Percentiles rank a stretch among this genome's conserved stretches.
phyloP scores from a whole-genome alignment of 2,329 filamentous ascomycete genomes.

The Penicillium sp. region DNA sequence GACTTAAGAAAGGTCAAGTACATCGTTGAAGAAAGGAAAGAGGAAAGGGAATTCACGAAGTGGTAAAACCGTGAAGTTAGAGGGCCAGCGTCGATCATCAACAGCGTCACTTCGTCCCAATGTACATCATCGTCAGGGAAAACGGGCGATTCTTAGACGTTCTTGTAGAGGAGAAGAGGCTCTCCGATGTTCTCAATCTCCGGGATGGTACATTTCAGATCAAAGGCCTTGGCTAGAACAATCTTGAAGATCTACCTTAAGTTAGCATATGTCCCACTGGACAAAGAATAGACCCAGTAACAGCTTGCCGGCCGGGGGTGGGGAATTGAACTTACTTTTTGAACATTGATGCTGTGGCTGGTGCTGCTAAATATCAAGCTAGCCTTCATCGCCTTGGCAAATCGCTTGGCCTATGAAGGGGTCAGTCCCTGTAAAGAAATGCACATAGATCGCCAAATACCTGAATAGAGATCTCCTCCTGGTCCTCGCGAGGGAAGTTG shows the following conservation, averaged over 20 bases:
- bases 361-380: slow-evolving; percentile 98
- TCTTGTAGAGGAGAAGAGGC: slow-evolving; percentile 87
- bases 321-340: slow-evolving; percentile 67
- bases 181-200: slow-evolving; percentile 99
- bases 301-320: background rate
- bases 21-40: slow-evolving; percentile 18
- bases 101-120: slow-evolving; percentile 38
- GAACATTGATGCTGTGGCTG: slow-evolving; percentile 98
- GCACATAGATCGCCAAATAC: slow-evolving; percentile 47
- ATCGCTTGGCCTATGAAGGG: slow-evolving; percentile 71
- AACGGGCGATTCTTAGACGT: slow-evolving; percentile 25
- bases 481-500: slow-evolving; percentile 94
- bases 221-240: slow-evolving; percentile 96
- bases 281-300: slow-evolving; percentile 4
- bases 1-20: slow-evolving; percentile 22
- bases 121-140: slow-evolving; percentile 33
- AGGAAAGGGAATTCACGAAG: slow-evolving; percentile 17
- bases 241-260: slow-evolving; percentile 91
- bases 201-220: slow-evolving; percentile 97
- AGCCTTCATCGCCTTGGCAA: slow-evolving; percentile 97
- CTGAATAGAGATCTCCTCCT: slow-evolving; percentile 97
- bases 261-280: slow-evolving; percentile 26
- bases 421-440: slow-evolving; percentile 23
- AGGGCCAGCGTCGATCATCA: slow-evolving; percentile 31
- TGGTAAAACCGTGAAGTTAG: slow-evolving; percentile 14